Conservation (phyloP, 305 asterid species). For the Vinca major region DNA sequence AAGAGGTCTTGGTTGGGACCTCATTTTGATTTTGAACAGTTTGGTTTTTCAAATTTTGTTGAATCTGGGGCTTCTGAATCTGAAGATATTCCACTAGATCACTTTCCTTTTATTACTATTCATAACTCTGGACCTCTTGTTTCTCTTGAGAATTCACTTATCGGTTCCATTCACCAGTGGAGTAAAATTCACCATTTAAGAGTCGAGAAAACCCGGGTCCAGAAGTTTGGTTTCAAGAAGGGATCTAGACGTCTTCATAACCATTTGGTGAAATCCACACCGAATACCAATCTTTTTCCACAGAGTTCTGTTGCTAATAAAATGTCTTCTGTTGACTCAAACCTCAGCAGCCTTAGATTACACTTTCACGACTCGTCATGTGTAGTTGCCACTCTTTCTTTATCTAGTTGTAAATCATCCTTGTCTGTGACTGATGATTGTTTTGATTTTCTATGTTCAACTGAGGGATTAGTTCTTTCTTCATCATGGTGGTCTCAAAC, state of each 20-base stretch:
- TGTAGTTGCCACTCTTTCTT: conserved; percentile 51
- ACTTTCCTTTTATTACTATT: conserved; percentile 32
- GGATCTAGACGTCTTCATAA: conserved; percentile 19
- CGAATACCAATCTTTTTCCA: conserved; percentile 22
- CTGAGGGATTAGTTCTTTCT: conserved; percentile 64
- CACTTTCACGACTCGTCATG: conserved; percentile 85
- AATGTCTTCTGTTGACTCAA: conserved; percentile 34
- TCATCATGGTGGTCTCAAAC: conserved; percentile 57
- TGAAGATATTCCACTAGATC: conserved; percentile 35
- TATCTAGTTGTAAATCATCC: conserved; percentile 45
- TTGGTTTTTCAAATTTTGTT: conserved; percentile 27
- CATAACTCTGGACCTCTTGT: conserved; percentile 25
- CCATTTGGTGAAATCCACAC: conserved; percentile 18
- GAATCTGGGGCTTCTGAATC: conserved; percentile 35
- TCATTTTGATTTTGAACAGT: conserved; percentile 24
- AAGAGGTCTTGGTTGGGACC: conserved; percentile 21
- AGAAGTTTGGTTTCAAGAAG: conserved; percentile 23
- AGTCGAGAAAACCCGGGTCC: conserved; percentile 25
- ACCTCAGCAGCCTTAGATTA: conserved; percentile 36
- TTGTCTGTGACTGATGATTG: conserved; percentile 36
- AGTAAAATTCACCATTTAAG: conserved; percentile 30
- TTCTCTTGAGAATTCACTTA: conserved; percentile 33
- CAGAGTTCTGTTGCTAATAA: conserved; percentile 21
- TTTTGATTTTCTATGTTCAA: conserved; percentile 54
- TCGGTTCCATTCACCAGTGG: conserved; percentile 35